A percentile compares a stretch with the other conserved stretches of the same genome.
phyloP scores from a whole-genome alignment of 2,329 filamentous ascomycete genomes.

The Stachybotrys chartarum region DNA sequence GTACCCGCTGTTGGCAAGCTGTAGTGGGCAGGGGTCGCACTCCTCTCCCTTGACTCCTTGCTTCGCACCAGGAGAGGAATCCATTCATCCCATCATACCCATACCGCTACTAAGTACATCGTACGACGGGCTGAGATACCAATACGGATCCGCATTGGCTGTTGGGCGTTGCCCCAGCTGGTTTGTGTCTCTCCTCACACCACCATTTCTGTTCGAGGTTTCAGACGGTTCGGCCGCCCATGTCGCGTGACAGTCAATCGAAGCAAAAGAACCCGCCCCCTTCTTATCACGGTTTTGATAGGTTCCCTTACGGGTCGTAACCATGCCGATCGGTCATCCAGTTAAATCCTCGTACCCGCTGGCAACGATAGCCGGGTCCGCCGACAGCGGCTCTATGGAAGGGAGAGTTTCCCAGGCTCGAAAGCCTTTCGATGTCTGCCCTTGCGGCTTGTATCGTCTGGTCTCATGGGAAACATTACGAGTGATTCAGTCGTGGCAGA shows the following conservation, averaged over 20 bases:
- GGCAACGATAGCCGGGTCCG: not conserved
- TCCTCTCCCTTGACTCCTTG: not conserved
- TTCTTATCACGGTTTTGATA: not conserved
- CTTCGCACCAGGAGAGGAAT: not conserved
- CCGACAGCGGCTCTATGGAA: not conserved
- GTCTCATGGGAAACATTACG: too few species aligned
- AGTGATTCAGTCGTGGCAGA: too few species aligned
- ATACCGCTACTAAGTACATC: too few species aligned
- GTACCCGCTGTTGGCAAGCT: too few species aligned
- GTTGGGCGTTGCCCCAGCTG: too few species aligned
- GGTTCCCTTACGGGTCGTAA: not conserved
- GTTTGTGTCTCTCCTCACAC: not conserved
- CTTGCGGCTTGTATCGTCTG: too few species aligned
- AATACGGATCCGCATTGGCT: too few species aligned
- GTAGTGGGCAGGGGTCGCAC: not conserved
- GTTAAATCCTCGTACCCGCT: not conserved
- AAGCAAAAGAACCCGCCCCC: too few species aligned
- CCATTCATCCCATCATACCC: too few species aligned
- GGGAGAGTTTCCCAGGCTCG: not conserved
- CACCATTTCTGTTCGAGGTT: not conserved
- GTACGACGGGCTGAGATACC: too few species aligned
- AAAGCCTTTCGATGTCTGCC: too few species aligned
- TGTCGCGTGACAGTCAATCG: not conserved
- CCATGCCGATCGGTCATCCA: not conserved
- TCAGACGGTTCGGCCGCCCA: not conserved